Percentiles rank a stretch among this genome's conserved stretches.
These are phyloP conservation scores for Podaxis sp. DNA, from an alignment of 768 basidiomycete genomes.

Conservation along the genomic window DNA sequence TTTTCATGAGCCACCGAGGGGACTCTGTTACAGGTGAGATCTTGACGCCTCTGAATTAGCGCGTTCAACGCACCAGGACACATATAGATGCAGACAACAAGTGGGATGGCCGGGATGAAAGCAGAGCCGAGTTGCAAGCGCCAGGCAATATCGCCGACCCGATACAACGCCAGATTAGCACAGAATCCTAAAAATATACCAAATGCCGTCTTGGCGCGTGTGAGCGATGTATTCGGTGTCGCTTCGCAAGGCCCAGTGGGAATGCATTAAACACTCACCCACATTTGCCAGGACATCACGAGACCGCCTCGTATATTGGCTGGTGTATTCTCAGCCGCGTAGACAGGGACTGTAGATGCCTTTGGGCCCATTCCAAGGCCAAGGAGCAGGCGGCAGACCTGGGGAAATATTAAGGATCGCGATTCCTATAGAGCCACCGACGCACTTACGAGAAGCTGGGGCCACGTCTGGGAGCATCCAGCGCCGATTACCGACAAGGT, in stretches of 20 bases:
- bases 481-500: conserved; percentile 45
- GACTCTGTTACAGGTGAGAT: conserved; percentile 44
- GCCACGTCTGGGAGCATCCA: conserved; percentile 48
- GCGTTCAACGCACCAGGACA: conserved; percentile 41
- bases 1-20: conserved; percentile 80
- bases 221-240: neutral
- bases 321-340: conserved; percentile 70
- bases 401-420: neutral
- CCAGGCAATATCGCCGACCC: conserved; percentile 65
- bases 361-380: conserved; percentile 64
- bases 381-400: conserved; percentile 51
- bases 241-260: neutral
- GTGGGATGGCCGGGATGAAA: conserved; percentile 50
- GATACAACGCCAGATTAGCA: conserved; percentile 57
- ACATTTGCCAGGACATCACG: conserved; percentile 89
- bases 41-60: conserved; percentile 16
- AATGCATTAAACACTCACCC: conserved; percentile 36
- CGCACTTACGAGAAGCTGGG: conserved; percentile 38
- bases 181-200: conserved; percentile 72
- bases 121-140: conserved; percentile 76
- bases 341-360: conserved; percentile 56
- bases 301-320: conserved; percentile 79
- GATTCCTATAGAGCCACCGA: conserved; percentile 7
- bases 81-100: conserved; percentile 43
- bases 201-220: conserved; percentile 55